Evolutionary conservation across 2,329 filamentous ascomycete species (phyloP).

Genomic region (Zarea fungicola): DNA sequence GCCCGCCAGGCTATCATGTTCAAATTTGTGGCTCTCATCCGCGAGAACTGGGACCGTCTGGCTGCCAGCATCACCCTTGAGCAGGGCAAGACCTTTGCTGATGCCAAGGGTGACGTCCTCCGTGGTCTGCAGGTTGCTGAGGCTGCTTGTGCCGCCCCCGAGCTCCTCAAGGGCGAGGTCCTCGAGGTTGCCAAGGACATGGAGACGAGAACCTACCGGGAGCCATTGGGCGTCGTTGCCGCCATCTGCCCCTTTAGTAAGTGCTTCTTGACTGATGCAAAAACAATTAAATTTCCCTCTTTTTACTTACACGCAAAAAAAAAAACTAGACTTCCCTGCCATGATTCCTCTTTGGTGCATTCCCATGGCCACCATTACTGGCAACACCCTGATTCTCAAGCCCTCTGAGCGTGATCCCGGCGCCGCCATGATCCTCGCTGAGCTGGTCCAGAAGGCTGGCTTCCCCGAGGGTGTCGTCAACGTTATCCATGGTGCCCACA

Average conservation of each 20-base stretch:
- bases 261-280: conserved; percentile 25
- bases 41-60: conserved; percentile 79
- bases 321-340: conserved; percentile 69
- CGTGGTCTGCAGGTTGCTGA: conserved; percentile 81
- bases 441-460: conserved; percentile 73
- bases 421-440: conserved; percentile 78
- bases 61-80: conserved; percentile 82
- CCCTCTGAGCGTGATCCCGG: conserved; percentile 82
- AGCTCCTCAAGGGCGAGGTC: conserved; percentile 76
- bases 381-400: conserved; percentile 81
- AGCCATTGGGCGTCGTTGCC: conserved; percentile 75
- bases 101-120: conserved; percentile 76
- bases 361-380: conserved; percentile 75
- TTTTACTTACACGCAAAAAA: too few relatives aligned
- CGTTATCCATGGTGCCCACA: conserved; percentile 73
- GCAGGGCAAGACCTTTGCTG: conserved; percentile 83
- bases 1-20: conserved; percentile 82
- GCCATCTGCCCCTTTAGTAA: conserved; percentile 84
- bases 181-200: conserved; percentile 85
- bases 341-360: conserved; percentile 95
- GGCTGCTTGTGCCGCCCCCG: conserved; percentile 73
- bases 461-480: conserved; percentile 80
- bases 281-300: conserved; percentile 11
- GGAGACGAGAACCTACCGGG: conserved; percentile 78
- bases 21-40: conserved; percentile 72